Evolutionary conservation across 495 filamentous ascomycete species (phyloP), one percentile per base, ranked within the genome.

Genomic region (Paragyromitra xinjiangensis): DNA sequence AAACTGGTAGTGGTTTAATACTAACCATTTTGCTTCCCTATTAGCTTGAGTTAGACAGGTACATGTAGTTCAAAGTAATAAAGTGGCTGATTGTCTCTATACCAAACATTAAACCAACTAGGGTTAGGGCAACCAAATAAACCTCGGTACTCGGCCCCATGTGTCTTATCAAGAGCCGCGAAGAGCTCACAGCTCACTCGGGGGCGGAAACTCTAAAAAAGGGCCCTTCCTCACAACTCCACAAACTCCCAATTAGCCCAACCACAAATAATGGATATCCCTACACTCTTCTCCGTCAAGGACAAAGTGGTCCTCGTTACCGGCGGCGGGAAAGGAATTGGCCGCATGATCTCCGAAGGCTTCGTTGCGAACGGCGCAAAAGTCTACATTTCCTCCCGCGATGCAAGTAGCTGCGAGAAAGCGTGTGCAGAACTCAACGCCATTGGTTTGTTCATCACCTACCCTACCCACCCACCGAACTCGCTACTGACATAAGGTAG

Each of bases 361-460:
- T 91, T 92, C 76, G 91, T 93, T 0, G 85, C 88, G 34, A 94
- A 94, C 82, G 92, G 93, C 50, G 92, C 93, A 19, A 93, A 89
- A 50, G 92, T 94, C 40, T 94, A 94, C 84, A 94, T 95, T 73
- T 92, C 91, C 7, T 93, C 92, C 3, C 90, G 92, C 55, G 91
- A 91, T 80, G 86, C 85, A 37, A 87, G 87, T 80, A 85, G 88
- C 53, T 91, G 89, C 80, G 88, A 88, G 29, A 68, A 88, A 73
- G 89, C 89, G 8, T 87, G 84, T 72, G 84, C 83, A 11, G 89
- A 91, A 81, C 84, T 92, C 48, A 91, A 91, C 82, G 88, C 78
- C 5, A 63, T 68, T 40, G 75, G 75, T 74, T 7, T n/a, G 67
- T 8, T 24, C 2, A 4, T 24, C 50, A n/a, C 50, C 7, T n/a